A percentile compares a stretch with the other conserved stretches of the same genome.
phyloP scores from a whole-genome alignment of 192 early-diverging fungal species.

The Backusella australiensis region DNA sequence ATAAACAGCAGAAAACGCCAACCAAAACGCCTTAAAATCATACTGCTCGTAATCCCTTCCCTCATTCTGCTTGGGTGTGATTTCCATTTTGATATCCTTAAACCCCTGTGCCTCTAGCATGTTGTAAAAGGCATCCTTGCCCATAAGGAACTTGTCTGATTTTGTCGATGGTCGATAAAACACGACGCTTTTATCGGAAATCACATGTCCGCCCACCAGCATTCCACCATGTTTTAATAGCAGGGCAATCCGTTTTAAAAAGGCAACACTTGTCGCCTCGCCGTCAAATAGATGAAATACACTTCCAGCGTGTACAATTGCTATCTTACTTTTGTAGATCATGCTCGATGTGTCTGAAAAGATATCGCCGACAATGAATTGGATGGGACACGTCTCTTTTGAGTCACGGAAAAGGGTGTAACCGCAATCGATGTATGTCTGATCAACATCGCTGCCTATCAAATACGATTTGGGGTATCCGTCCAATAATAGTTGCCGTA shows the following conservation, averaged over 20 bases:
- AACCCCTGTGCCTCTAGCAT: neutral
- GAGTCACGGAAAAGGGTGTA: conserved; percentile 19
- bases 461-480: conserved; percentile 20
- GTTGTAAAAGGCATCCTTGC: neutral
- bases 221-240: conserved; percentile 18
- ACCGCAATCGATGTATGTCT: conserved; percentile 24
- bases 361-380: conserved; percentile 22
- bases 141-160: conserved; percentile 7
- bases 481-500: conserved; percentile 23
- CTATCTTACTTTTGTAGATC: neutral
- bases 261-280: neutral
- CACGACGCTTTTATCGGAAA: neutral
- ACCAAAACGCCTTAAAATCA: neutral
- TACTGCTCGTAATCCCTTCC: neutral
- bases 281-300: conserved; percentile 25
- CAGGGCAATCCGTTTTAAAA: conserved; percentile 7
- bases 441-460: conserved; percentile 21
- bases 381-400: neutral
- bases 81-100: neutral
- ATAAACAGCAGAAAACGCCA: neutral
- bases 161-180: neutral
- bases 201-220: conserved; percentile 21
- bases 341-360: neutral
- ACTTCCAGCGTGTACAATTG: conserved; percentile 22
- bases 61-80: neutral